These are phyloP conservation scores for Hypomyces rosellus DNA, from an alignment of 2,329 filamentous ascomycete genomes.

Conservation along the genomic window DNA sequence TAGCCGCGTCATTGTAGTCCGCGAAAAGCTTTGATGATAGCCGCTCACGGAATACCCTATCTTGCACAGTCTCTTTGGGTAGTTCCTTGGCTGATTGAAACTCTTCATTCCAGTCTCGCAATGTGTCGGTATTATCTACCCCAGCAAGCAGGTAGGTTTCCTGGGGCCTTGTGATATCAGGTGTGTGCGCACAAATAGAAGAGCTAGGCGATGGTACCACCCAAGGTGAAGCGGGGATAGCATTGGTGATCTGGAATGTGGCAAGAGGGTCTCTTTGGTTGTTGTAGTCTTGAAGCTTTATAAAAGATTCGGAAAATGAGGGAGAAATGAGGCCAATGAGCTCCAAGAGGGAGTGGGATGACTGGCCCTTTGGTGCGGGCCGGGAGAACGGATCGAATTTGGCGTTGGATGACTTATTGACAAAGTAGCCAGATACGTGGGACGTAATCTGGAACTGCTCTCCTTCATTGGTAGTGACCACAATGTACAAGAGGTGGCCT, in stretches of 20 bases:
- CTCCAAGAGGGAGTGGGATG: slow-evolving; percentile 79
- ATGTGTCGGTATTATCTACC: slow-evolving; percentile 85
- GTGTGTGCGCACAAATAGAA: slow-evolving; percentile 60
- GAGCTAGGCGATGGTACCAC: slow-evolving; percentile 66
- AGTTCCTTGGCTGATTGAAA: slow-evolving; percentile 95
- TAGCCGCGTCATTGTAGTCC: slow-evolving; percentile 94
- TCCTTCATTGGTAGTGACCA: slow-evolving; percentile 85
- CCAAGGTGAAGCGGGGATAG: slow-evolving; percentile 89
- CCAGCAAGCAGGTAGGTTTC: slow-evolving; percentile 88
- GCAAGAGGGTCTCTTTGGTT: slow-evolving; percentile 80
- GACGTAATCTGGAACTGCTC: slow-evolving; percentile 92
- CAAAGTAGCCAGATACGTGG: slow-evolving; percentile 90
- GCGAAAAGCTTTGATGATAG: slow-evolving; percentile 94
- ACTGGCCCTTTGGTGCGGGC: slow-evolving; percentile 67
- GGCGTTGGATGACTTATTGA: slow-evolving; percentile 91
- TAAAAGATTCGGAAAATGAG: slow-evolving; percentile 72
- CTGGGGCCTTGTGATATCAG: slow-evolving; percentile 84
- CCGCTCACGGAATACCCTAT: slow-evolving; percentile 91
- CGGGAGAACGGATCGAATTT: slow-evolving; percentile 91
- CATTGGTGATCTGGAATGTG: slow-evolving; percentile 93
- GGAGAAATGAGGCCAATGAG: slow-evolving; percentile 75
- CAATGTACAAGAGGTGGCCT: slow-evolving; percentile 86
- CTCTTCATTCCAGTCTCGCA: slow-evolving; percentile 98
- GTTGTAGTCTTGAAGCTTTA: slow-evolving; percentile 75
- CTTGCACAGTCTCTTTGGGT: slow-evolving; percentile 87